Evolutionary conservation across 179 eudicot genomes (phyloP).

Genomic region (Carnegiea gigantea): DNA sequence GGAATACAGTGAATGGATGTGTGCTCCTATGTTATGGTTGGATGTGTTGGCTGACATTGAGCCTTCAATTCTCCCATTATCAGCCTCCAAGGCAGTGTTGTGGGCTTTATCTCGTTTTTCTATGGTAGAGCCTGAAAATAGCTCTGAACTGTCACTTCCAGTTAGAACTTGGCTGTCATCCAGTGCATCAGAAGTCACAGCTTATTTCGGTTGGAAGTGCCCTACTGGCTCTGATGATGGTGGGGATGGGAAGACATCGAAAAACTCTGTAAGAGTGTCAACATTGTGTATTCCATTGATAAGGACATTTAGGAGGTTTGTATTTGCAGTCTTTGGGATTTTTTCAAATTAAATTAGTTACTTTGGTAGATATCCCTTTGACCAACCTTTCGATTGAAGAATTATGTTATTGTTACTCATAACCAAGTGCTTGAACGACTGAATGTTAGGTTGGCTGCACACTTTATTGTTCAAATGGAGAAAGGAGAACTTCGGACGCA

Average conservation of each 20-base stretch:
- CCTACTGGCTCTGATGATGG: conserved; percentile 91
- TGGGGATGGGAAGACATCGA: conserved; percentile 59
- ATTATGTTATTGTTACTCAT: not conserved
- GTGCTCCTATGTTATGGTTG: conserved; percentile 92
- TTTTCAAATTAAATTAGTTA: not conserved
- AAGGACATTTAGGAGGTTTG: conserved; percentile 83
- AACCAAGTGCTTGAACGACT: conserved; percentile 21
- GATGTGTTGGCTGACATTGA: conserved; percentile 81
- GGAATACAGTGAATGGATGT: conserved; percentile 81
- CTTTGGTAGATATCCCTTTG: not conserved
- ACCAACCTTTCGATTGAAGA: not conserved
- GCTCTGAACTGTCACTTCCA: conserved; percentile 61
- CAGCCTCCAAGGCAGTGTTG: conserved; percentile 78
- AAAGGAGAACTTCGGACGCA: conserved; percentile 63
- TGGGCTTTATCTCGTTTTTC: conserved; percentile 94
- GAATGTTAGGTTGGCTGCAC: conserved; percentile 64
- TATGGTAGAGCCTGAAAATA: conserved; percentile 75
- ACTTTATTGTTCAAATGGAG: conserved; percentile 69
- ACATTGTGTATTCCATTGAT: conserved; percentile 69
- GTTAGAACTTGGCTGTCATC: conserved; percentile 67
- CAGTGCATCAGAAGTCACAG: conserved; percentile 60
- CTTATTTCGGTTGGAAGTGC: conserved; percentile 72
- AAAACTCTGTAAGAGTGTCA: conserved; percentile 76
- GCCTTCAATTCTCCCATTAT: conserved; percentile 65
- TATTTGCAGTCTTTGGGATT: conserved; percentile 10